Evolutionary conservation across 352 stramenopile genomes (phyloP).

Genomic region (Globisporangium yorkense): DNA sequence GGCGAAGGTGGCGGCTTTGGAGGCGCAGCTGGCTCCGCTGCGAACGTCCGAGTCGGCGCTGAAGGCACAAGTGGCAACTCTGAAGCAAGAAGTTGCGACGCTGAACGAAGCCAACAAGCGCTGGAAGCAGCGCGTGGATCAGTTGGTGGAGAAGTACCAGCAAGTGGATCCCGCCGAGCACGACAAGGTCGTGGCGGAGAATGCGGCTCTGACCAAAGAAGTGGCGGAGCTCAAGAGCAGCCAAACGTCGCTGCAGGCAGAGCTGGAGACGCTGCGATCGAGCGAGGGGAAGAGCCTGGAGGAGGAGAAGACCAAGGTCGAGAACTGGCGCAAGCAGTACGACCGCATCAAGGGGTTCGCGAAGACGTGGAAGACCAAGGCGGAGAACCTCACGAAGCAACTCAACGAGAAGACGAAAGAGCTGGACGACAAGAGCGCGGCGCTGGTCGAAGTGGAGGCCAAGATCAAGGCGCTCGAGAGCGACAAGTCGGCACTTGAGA

Average conservation of each 20-base stretch:
- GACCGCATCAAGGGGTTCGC: constrained; percentile 76
- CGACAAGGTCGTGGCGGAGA: constrained; percentile 62
- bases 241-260: constrained; percentile 27
- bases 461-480: constrained; percentile 29
- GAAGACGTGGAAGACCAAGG: constrained; percentile 82
- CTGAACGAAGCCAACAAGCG: constrained; percentile 60
- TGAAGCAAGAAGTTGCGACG: constrained; percentile 59
- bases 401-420: constrained; percentile 68
- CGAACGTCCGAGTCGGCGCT: constrained; percentile 34
- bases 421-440: constrained; percentile 34
- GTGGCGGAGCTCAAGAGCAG: constrained; percentile 37
- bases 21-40: constrained; percentile 49
- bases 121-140: constrained; percentile 78
- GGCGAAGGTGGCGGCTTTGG: constrained; percentile 33
- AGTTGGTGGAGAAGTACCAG: constrained; percentile 81
- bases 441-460: constrained; percentile 30
- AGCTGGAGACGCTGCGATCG: constrained; percentile 44
- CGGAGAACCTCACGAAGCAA: constrained; percentile 55
- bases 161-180: constrained; percentile 70
- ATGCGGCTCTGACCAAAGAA: constrained; percentile 42
- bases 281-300: constrained; percentile 41
- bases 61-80: constrained; percentile 42
- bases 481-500: constrained; percentile 42
- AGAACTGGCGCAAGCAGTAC: constrained; percentile 73
- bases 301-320: constrained; percentile 59